Conservation (phyloP, 495 filamentous ascomycete genomes). For the Talaromyces thailandensis region DNA sequence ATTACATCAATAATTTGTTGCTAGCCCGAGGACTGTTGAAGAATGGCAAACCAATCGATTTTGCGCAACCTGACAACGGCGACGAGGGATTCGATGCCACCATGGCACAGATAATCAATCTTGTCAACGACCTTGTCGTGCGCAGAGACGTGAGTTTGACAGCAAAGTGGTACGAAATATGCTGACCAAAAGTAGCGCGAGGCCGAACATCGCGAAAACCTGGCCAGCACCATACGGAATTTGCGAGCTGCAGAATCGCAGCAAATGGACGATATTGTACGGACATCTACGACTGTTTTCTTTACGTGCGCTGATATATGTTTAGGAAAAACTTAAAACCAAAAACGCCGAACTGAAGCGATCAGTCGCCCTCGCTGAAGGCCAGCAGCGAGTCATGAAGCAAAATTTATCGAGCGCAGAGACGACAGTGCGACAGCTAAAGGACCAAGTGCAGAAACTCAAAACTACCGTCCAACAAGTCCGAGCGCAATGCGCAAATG, state of each 20-base stretch:
- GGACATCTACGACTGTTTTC: not conserved
- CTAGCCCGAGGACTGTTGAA: slow-evolving; percentile 81
- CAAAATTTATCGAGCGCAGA: slow-evolving; percentile 65
- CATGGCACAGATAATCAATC: slow-evolving; percentile 79
- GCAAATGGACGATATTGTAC: slow-evolving; percentile 51
- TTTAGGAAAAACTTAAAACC: slow-evolving; percentile 52
- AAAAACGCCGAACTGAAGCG: slow-evolving; percentile 65
- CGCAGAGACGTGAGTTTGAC: slow-evolving; percentile 63
- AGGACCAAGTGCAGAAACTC: slow-evolving; percentile 71
- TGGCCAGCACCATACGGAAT: slow-evolving; percentile 69
- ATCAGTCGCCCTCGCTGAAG: slow-evolving; percentile 63
- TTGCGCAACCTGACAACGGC: slow-evolving; percentile 61
- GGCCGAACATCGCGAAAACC: slow-evolving; percentile 69
- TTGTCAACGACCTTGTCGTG: slow-evolving; percentile 85
- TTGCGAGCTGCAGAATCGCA: slow-evolving; percentile 64
- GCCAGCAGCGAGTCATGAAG: slow-evolving; percentile 61
- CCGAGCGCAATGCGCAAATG: slow-evolving; percentile 78
- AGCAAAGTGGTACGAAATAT: not conserved
- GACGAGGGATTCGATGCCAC: slow-evolving; percentile 56
- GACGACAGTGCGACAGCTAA: slow-evolving; percentile 53
- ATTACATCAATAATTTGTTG: slow-evolving; percentile 93
- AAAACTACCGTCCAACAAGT: slow-evolving; percentile 74
- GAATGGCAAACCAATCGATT: slow-evolving; percentile 78
- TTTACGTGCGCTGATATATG: not conserved
- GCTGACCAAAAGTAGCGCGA: slow-evolving; percentile 56